These are phyloP conservation scores for Parsonsia alboflavescens DNA, from an alignment of 257 asterid genomes.

Conservation along the genomic window DNA sequence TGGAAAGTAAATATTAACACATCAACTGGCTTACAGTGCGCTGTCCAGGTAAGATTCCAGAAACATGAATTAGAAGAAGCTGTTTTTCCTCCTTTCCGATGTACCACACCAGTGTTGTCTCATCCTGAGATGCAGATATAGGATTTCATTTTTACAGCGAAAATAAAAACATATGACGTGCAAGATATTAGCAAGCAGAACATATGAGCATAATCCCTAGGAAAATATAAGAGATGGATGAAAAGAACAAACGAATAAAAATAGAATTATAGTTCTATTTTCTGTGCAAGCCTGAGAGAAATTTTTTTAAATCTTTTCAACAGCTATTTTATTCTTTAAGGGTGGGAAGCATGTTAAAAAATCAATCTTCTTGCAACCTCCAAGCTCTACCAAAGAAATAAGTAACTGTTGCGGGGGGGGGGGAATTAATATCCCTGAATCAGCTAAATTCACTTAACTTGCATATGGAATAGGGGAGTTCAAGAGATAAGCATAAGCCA, in stretches of 20 bases:
- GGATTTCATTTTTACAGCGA: background rate
- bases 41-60: conserved; percentile 72
- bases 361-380: background rate
- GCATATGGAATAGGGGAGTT: background rate
- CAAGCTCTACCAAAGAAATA: background rate
- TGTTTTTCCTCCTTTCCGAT: conserved; percentile 57
- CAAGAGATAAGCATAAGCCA: background rate
- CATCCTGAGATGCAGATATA: conserved; percentile 47
- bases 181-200: background rate
- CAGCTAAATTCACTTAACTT: background rate
- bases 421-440: background rate
- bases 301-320: background rate
- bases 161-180: background rate
- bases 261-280: background rate
- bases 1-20: background rate
- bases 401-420: too few relatives aligned
- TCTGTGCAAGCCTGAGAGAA: background rate
- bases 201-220: background rate
- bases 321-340: background rate
- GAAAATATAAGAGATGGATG: too few relatives aligned
- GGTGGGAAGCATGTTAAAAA: background rate
- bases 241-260: background rate
- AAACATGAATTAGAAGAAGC: conserved; percentile 50
- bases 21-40: conserved; percentile 46
- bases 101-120: conserved; percentile 56